Base-by-base conservation (phyloP, 2,329 filamentous ascomycete genomes). In the Bipolaris oryzae region DNA sequence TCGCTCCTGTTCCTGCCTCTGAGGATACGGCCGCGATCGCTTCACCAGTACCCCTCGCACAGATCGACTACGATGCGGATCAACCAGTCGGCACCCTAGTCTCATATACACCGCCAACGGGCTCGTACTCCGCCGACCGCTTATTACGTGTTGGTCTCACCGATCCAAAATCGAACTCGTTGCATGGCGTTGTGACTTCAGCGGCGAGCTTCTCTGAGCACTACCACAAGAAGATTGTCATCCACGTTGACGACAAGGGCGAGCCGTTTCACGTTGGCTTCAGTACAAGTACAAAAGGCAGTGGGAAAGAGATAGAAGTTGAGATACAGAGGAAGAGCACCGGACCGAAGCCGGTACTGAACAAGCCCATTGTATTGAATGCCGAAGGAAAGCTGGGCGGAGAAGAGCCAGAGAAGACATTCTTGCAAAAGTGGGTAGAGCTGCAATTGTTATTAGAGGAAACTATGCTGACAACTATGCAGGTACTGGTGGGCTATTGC, bases 1-100 rank as follows among this genome's bases (percentile, higher is more conserved):
- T 73, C 78, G 94, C 97, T 80, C 93, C 95, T 38, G 85, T 99
- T 64, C 87, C 92, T 61, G 90, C 89, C 74, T 89, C 92, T 73
- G 54, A 37, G 13, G 50, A 53, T 20, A 96, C 63, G 23, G 65
- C 70, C 49, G 58, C 70, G 34, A 62, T 73, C 38, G 65, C 74
- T 51, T 75, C 75, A 31, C 73, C 78, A 18, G 69, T 74, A 39
- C 72, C 74, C 28, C 74, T 80, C 53, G 78, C 79, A 46, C 75
- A 78, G 53, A 75, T 81, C 63, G 71, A 78, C 56, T 79, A 77
- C 68, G 75, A 76, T 48, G 57, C 70, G 48, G 76, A 76, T 55
- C 69, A 73, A 28, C 57, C 70, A n/a, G 62, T 71, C 21, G 70
- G 78, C 54, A 70, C 71, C 15, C 44, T 77, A 50, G 51, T 64